Conservation (phyloP, 2,329 filamentous ascomycete species). For the Aspergillus sp. region DNA sequence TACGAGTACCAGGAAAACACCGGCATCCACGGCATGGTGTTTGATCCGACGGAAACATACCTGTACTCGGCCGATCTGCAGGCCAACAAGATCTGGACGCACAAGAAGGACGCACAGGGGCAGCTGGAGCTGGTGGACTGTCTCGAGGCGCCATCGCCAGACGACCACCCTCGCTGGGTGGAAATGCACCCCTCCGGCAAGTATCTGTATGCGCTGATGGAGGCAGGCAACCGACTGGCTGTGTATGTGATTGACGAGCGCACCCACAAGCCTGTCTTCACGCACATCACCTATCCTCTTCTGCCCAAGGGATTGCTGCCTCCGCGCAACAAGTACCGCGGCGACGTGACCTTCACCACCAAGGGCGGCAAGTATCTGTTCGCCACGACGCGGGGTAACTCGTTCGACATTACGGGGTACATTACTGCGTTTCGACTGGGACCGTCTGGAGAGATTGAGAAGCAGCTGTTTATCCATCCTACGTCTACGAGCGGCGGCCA, state of each 20-base stretch:
- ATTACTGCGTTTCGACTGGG: constrained; percentile 73
- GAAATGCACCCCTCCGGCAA: constrained; percentile 73
- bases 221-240: constrained; percentile 78
- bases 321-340: constrained; percentile 63
- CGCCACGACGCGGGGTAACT: constrained; percentile 76
- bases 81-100: constrained; percentile 65
- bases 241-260: constrained; percentile 74
- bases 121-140: constrained; percentile 65
- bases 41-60: constrained; percentile 41
- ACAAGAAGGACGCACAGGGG: constrained; percentile 64
- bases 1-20: constrained; percentile 42
- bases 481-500: constrained; percentile 85
- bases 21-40: constrained; percentile 46
- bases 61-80: constrained; percentile 47
- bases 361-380: constrained; percentile 71
- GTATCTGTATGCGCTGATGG: constrained; percentile 83
- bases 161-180: constrained; percentile 84
- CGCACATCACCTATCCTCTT: constrained; percentile 69
- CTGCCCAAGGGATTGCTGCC: constrained; percentile 66
- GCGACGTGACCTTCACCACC: constrained; percentile 74
- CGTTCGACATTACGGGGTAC: constrained; percentile 71
- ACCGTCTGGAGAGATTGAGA: constrained; percentile 65
- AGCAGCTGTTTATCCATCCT: constrained; percentile 74
- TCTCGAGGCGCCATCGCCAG: constrained; percentile 63
- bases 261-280: constrained; percentile 73